Base-by-base conservation (phyloP, 441 rosid genomes). In the Theobroma grandiflorum region DNA sequence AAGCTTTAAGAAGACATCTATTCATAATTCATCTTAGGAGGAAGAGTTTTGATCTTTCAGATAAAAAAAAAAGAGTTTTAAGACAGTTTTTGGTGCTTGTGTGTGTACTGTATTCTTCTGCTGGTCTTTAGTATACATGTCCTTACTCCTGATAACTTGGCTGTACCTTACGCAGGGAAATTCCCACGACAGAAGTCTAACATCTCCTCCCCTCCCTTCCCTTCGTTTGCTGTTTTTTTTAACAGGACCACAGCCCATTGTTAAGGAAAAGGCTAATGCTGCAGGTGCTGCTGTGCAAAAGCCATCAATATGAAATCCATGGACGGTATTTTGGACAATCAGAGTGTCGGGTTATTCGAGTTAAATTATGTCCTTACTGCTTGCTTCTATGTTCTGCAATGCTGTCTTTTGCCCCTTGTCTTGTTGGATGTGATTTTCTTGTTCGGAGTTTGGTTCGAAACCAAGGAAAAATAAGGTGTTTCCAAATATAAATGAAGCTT, bases 181-280 rank as follows among this genome's bases (percentile, higher is more conserved):
- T 26, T 26, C 31, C 31, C 31, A 0, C 31, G 31, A 2, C 8
- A 33, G 69, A 64, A 15, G 45, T 14, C 37, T 33, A 50, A 22
- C 33, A 38, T 16, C 16, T 37, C 16, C 14, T 12, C 40, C 10
- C 58, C 57, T 35, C 15, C 63, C 33, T 52, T 47, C 58, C 43
- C 7, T 31, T 69, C 22, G 58, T n/a, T n/a, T 52, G 43, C 47
- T 72, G 22, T 67, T 53, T 80, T 40, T 72, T 70, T 70, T 18
- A 63, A 20, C 82, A 88, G 91, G 81, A 75, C 85, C 88, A 18
- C 82, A 80, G 35, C 83, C 87, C 2, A 76, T 64, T 15, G 81
- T 77, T 63, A 89, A 84, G 81, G 84, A 58, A 62, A 80, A 79
- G 72, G 77, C 76, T 57, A 52, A 22, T 53, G 74, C 76, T n/a